phyloP scores from a whole-genome alignment of 2,329 filamentous ascomycete genomes.

The Calonectria naviculata region DNA sequence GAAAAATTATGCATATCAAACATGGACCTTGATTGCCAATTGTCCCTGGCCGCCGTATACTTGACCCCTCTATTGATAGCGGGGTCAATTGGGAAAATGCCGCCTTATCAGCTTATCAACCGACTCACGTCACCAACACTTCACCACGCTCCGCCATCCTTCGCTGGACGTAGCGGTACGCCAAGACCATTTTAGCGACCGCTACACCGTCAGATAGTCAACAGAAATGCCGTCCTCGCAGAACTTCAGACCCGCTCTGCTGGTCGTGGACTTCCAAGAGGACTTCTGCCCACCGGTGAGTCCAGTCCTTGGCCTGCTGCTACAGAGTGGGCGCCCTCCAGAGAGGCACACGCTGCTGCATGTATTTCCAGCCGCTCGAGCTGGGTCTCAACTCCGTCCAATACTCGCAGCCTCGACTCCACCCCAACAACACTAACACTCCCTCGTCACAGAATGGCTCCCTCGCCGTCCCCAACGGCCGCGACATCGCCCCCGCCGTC shows the following conservation, averaged over 20 bases:
- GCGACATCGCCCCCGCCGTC: constrained; percentile 75
- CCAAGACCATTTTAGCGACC: not conserved
- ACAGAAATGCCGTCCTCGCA: not conserved
- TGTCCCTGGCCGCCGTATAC: no score
- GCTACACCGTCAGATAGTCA: not conserved
- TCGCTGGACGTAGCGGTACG: not conserved
- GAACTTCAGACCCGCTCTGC: constrained; percentile 60
- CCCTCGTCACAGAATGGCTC: constrained; percentile 76
- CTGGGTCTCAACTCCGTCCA: no score
- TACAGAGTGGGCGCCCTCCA: no score
- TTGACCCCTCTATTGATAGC: not conserved
- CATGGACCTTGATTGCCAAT: no score
- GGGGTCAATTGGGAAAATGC: not conserved
- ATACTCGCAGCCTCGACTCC: no score
- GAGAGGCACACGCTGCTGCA: not conserved
- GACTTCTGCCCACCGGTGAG: constrained; percentile 93
- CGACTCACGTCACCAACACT: not conserved
- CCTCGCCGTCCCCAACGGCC: constrained; percentile 83
- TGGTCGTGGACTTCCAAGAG: constrained; percentile 91
- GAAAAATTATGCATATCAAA: no score
- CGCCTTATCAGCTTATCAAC: constrained; percentile 14
- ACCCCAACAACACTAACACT: not conserved
- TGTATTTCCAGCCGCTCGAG: not conserved
- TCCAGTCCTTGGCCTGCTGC: constrained; percentile 28
- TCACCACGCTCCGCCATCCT: not conserved